These are phyloP conservation scores for Coemansia sp. DNA, from an alignment of 192 early-diverging fungal species.

Conservation along the genomic window DNA sequence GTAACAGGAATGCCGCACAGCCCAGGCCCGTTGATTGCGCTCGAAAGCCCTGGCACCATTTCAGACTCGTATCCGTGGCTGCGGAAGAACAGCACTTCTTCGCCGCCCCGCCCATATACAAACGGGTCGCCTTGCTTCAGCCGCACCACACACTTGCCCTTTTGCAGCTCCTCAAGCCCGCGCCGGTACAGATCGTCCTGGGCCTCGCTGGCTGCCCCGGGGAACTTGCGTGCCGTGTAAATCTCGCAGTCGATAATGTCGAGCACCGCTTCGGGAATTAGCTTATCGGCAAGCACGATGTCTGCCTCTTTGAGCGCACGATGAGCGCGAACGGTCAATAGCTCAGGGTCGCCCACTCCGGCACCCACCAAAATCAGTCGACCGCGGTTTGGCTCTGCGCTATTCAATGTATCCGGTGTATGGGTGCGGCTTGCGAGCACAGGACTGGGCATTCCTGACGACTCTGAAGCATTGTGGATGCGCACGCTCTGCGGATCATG, in stretches of 20 bases:
- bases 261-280: conserved; percentile 64
- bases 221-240: conserved; percentile 68
- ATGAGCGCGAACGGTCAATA: conserved; percentile 74
- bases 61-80: conserved; percentile 67
- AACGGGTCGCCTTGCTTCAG: conserved; percentile 93
- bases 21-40: conserved; percentile 73
- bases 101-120: conserved; percentile 89
- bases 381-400: conserved; percentile 21
- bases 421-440: conserved; percentile 4
- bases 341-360: conserved; percentile 79
- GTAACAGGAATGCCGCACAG: conserved; percentile 80
- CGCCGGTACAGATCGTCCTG: conserved; percentile 77
- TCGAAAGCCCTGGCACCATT: conserved; percentile 77
- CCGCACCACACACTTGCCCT: conserved; percentile 72
- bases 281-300: conserved; percentile 79
- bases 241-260: conserved; percentile 57
- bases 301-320: conserved; percentile 67
- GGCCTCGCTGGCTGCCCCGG: conserved; percentile 64
- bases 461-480: conserved; percentile 10
- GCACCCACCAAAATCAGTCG: conserved; percentile 73
- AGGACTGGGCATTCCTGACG: conserved; percentile 36
- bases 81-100: conserved; percentile 78
- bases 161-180: conserved; percentile 67
- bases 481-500: conserved; percentile 27
- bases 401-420: background rate